Evolutionary conservation across 2,329 filamentous ascomycete genomes (phyloP).

Genomic region (Raffaelea deltoideospora): DNA sequence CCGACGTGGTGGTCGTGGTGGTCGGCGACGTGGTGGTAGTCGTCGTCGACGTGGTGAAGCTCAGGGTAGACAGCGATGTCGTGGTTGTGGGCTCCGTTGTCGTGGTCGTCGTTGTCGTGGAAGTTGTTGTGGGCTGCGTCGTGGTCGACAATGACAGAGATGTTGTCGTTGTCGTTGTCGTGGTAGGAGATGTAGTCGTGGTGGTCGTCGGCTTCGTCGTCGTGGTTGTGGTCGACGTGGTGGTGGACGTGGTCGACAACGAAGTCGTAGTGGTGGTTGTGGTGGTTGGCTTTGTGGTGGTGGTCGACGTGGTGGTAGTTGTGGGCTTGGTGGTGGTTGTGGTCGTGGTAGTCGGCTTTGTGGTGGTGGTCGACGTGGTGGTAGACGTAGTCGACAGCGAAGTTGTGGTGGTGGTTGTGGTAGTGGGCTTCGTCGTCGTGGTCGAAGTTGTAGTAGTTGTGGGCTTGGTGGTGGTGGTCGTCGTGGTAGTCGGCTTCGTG

Average conservation of each 20-base stretch:
- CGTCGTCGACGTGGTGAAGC: slow-evolving; percentile 3
- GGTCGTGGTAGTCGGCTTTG: slow-evolving; percentile 3
- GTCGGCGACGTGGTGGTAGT: slow-evolving; percentile 5
- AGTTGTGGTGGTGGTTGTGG: slow-evolving; percentile 3
- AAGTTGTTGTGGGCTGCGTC: slow-evolving; percentile 3
- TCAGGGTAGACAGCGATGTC: slow-evolving; percentile 3
- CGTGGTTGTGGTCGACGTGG: slow-evolving; percentile 4
- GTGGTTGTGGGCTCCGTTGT: slow-evolving; percentile 6
- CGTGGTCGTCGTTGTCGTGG: slow-evolving; percentile 1
- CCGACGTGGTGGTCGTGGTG: slow-evolving; percentile 1
- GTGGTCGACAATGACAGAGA: slow-evolving; percentile 8
- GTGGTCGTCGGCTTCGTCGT: slow-evolving; percentile 3
- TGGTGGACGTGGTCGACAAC: slow-evolving; percentile 6
- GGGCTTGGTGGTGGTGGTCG: neutral
- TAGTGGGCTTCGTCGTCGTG: slow-evolving; percentile 4
- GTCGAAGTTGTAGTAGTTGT: slow-evolving; percentile 7
- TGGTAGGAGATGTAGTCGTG: neutral
- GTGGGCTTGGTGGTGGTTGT: neutral
- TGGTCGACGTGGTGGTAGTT: slow-evolving; percentile 2
- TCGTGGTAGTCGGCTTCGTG: neutral
- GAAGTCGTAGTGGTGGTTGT: neutral
- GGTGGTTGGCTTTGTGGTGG: neutral
- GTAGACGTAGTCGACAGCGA: slow-evolving; percentile 1
- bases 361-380: slow-evolving; percentile 1
- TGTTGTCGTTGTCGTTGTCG: slow-evolving; percentile 4